Evolutionary conservation across 768 basidiomycete genomes (phyloP).

Genomic region (Hygrocybe punicea): DNA sequence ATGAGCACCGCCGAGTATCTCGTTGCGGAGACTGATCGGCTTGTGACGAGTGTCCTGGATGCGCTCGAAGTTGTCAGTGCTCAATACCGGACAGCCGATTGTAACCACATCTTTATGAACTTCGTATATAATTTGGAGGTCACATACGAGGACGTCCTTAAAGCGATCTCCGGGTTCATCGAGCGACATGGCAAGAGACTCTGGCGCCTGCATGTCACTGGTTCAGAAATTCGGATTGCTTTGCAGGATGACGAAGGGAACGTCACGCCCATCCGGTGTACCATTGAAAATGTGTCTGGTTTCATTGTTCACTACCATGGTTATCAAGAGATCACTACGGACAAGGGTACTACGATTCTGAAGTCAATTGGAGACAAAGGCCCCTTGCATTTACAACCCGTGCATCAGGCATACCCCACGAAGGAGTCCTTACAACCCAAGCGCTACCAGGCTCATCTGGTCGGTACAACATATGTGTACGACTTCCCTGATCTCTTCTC

Average conservation of each 20-base stretch:
- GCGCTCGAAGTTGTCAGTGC: conserved; percentile 92
- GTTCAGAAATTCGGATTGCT: conserved; percentile 93
- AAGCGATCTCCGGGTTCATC: conserved; percentile 97
- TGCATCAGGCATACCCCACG: conserved; percentile 89
- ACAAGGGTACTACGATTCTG: conserved; percentile 90
- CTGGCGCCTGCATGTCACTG: conserved; percentile 97
- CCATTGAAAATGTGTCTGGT: conserved; percentile 98
- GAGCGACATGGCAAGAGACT: conserved; percentile 97
- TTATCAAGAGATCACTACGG: conserved; percentile 96
- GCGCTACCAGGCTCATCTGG: conserved; percentile 96
- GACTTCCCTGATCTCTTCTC: conserved; percentile 99
- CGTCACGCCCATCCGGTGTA: conserved; percentile 91
- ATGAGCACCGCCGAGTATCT: conserved; percentile 98
- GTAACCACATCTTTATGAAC: conserved; percentile 99
- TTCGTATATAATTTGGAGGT: conserved; percentile 97
- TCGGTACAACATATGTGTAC: conserved; percentile 98
- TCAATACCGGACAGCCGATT: conserved; percentile 87
- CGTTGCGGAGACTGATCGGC: conserved; percentile 95
- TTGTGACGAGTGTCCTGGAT: conserved; percentile 91
- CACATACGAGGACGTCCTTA: conserved; percentile 93
- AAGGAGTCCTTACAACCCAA: conserved; percentile 98
- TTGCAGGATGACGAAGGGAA: conserved; percentile 95
- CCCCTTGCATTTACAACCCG: conserved; percentile 92
- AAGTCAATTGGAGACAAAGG: conserved; percentile 99
- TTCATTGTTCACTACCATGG: conserved; percentile 98